Percentiles rank a stretch among this genome's conserved stretches.
Conservation (phyloP, 768 basidiomycete species). For the Auricularia sp. region DNA sequence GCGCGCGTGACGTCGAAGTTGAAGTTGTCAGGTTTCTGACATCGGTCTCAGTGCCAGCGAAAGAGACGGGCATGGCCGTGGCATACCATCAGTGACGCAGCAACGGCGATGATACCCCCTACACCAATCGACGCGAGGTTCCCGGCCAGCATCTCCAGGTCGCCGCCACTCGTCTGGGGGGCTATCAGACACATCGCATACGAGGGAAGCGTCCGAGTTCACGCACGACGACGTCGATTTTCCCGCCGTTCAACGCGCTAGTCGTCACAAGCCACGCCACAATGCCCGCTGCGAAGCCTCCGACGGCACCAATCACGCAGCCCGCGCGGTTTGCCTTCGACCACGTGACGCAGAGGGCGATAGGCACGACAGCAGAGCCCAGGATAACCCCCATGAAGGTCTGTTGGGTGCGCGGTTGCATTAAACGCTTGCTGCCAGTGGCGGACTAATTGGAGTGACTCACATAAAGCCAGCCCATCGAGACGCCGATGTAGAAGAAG, state of each 20-base stretch:
- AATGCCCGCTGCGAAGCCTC: slow-evolving; percentile 60
- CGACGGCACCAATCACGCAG: slow-evolving; percentile 62
- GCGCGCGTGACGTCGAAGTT: slow-evolving; percentile 71
- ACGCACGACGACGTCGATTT: slow-evolving; percentile 59
- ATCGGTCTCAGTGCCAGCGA: not conserved
- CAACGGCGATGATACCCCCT: slow-evolving; percentile 65
- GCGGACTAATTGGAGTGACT: slow-evolving; percentile 18
- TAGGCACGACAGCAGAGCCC: slow-evolving; percentile 77
- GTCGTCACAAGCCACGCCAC: slow-evolving; percentile 83
- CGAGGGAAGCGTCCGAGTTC: not conserved
- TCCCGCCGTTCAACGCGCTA: slow-evolving; percentile 51
- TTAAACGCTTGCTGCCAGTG: not conserved
- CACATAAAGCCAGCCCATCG: slow-evolving; percentile 90
- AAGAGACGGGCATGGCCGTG: not conserved
- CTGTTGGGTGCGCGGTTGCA: slow-evolving; percentile 22
- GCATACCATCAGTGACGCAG: slow-evolving; percentile 52
- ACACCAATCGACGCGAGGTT: slow-evolving; percentile 79
- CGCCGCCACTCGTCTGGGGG: slow-evolving; percentile 40
- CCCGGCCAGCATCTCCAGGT: slow-evolving; percentile 74
- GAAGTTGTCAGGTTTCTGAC: slow-evolving; percentile 69
- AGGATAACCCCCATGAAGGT: slow-evolving; percentile 84
- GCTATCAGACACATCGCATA: not conserved
- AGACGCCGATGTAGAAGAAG: slow-evolving; percentile 85
- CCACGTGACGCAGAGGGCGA: slow-evolving; percentile 81
- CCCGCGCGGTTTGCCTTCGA: slow-evolving; percentile 77